phyloP scores from a whole-genome alignment of 257 asterid genomes.

The Catharanthus roseus region DNA sequence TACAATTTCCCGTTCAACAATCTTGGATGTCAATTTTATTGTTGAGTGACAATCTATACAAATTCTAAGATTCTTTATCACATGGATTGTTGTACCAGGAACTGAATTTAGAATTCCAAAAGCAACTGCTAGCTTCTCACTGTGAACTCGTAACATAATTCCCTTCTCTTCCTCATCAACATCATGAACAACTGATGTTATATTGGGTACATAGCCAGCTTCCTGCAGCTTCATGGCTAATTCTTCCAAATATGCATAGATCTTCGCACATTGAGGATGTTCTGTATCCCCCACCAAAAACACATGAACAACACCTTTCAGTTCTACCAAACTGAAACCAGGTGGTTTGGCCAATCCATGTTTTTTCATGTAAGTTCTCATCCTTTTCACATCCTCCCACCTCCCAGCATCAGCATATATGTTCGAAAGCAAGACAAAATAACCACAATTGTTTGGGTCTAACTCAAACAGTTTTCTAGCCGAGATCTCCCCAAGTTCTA shows the following conservation, averaged over 20 bases:
- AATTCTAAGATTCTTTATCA: constrained; percentile 75
- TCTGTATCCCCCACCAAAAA: constrained; percentile 70
- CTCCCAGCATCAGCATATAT: constrained; percentile 88
- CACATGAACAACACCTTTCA: constrained; percentile 57
- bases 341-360: constrained; percentile 75
- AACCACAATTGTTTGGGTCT: constrained; percentile 74
- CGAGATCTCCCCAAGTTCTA: constrained; percentile 72
- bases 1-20: constrained; percentile 62
- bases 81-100: constrained; percentile 65
- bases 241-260: constrained; percentile 55
- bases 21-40: constrained; percentile 61
- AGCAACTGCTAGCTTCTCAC: constrained; percentile 89
- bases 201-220: constrained; percentile 61
- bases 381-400: constrained; percentile 80
- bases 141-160: constrained; percentile 54
- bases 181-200: constrained; percentile 68
- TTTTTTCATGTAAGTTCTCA: constrained; percentile 53
- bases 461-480: constrained; percentile 69
- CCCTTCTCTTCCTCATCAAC: constrained; percentile 87
- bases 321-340: constrained; percentile 77
- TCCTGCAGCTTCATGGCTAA: constrained; percentile 57
- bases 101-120: constrained; percentile 73
- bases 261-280: constrained; percentile 60
- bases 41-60: constrained; percentile 74
- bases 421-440: constrained; percentile 72